A percentile compares a stretch with the other conserved stretches of the same genome.
phyloP scores from a whole-genome alignment of 257 asterid species.

The Salvia rosmarinus region DNA sequence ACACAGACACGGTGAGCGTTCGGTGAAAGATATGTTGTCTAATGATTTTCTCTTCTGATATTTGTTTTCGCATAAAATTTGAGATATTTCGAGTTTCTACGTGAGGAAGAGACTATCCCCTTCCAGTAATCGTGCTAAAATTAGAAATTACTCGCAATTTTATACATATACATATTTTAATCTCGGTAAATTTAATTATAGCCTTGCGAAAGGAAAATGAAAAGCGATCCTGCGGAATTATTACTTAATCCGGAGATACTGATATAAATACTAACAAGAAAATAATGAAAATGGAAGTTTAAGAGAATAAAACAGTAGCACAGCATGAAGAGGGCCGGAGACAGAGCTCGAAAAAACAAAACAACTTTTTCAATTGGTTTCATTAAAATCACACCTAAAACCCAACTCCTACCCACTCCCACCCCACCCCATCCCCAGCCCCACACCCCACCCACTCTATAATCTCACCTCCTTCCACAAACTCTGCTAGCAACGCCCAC shows the following conservation, averaged over 20 bases:
- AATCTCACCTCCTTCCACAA: constrained; percentile 32
- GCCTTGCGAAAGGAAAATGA: background rate
- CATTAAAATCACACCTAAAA: constrained; percentile 40
- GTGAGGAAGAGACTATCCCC: too few relatives aligned
- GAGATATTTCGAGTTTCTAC: too few relatives aligned
- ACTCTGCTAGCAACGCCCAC: constrained; percentile 28
- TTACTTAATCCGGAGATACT: background rate
- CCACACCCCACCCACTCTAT: too few relatives aligned
- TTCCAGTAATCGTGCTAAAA: too few relatives aligned
- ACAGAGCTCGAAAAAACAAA: background rate
- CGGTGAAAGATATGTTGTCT: too few relatives aligned
- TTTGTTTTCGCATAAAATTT: too few relatives aligned
- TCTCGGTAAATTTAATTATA: too few relatives aligned
- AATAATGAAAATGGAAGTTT: background rate
- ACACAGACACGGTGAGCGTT: too few relatives aligned
- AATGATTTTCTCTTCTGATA: too few relatives aligned
- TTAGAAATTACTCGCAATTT: too few relatives aligned
- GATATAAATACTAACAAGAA: too few relatives aligned
- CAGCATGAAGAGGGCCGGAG: constrained; percentile 15
- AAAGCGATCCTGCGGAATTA: background rate
- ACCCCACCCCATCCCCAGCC: constrained; percentile 21
- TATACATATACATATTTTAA: too few relatives aligned
- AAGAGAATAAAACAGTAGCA: background rate
- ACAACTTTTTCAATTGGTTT: background rate
- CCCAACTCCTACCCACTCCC: constrained; percentile 40